These are phyloP conservation scores for Pseudogymnoascus sp. DNA, from an alignment of 2,329 filamentous ascomycete species.

Conservation along the genomic window DNA sequence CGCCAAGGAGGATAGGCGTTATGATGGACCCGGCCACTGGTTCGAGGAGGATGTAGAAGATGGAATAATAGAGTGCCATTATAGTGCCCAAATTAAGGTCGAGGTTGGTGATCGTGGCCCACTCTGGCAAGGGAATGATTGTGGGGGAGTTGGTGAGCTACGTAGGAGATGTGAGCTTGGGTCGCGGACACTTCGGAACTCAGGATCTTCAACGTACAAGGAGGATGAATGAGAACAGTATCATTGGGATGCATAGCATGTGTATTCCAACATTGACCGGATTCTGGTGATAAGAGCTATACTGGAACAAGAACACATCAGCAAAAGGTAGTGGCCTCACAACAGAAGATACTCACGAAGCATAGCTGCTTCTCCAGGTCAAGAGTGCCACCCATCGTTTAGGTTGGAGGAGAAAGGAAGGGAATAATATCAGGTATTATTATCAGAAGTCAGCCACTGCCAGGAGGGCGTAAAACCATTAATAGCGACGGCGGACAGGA, in stretches of 20 bases:
- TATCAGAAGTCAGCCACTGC: neutral
- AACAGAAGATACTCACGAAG: conserved; percentile 53
- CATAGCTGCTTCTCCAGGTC: conserved; percentile 74
- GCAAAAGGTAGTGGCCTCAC: neutral
- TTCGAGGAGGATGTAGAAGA: conserved; percentile 84
- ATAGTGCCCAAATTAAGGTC: conserved; percentile 59
- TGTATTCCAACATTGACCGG: conserved; percentile 70
- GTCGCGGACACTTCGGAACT: conserved; percentile 6
- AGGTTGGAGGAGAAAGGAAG: neutral
- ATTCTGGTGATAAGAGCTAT: conserved; percentile 77
- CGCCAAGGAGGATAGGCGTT: conserved; percentile 65
- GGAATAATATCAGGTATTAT: neutral
- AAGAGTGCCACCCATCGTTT: conserved; percentile 34
- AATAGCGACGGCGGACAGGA: neutral
- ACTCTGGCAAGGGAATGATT: conserved; percentile 56
- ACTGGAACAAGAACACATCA: conserved; percentile 41
- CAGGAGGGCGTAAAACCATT: neutral
- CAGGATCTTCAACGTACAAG: conserved; percentile 45
- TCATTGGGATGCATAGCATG: conserved; percentile 68
- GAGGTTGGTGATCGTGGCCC: conserved; percentile 59
- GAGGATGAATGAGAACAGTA: conserved; percentile 62
- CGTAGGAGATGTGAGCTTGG: conserved; percentile 18
- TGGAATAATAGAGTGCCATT: conserved; percentile 58
- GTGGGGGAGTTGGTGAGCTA: conserved; percentile 55
- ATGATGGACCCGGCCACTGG: conserved; percentile 79